Evolutionary conservation across 768 basidiomycete genomes (phyloP), one percentile per base, ranked within the genome.

Genomic region (Leccinellum luteum): DNA sequence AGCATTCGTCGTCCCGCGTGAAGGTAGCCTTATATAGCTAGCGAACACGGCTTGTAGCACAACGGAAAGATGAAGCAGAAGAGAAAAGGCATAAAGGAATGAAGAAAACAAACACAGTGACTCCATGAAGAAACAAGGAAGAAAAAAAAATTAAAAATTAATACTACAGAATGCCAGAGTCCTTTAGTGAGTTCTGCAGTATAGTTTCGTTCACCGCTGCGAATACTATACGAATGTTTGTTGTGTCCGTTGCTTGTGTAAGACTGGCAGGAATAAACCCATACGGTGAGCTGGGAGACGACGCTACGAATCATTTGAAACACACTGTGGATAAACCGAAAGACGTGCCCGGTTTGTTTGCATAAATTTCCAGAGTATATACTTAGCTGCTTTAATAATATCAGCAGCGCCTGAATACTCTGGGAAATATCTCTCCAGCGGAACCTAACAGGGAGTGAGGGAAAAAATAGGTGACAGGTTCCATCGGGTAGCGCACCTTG

Each of bases 321-420:
- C 88, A 32, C 60, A 90, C 90, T 97, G 94, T 3, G 94, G 94
- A 72, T 95, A 97, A 19, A 97, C 90, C 56, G 87, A 92, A 63
- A 95, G 73, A 52, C 86, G 73, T 54, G 90, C 90, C 21, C 89
- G 76, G 63, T 95, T 96, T 55, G 90, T 87, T 72, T 96, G 92
- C 81, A 94, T 94, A 66, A 96, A 98, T 66, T 89, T 78, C 94
- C 93, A 97, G 35, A 98, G 76, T 53, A 98, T 94, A 62, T 92
- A 96, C 65, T 94, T 94, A 0, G 94, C 92, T 2, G 92, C 93
- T 72, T 95, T 95, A 76, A 93, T 94, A 71, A 95, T 90, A 66
- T 95, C 91, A 4, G 86, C 73, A 4, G 92, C 92, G 31, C 92
- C 92, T 1, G 90, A 89, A 71, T 95, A 95, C 66, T 94, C 93